Evolutionary conservation across 257 asterid genomes (phyloP).

Genomic region (Knoxia roxburghii): DNA sequence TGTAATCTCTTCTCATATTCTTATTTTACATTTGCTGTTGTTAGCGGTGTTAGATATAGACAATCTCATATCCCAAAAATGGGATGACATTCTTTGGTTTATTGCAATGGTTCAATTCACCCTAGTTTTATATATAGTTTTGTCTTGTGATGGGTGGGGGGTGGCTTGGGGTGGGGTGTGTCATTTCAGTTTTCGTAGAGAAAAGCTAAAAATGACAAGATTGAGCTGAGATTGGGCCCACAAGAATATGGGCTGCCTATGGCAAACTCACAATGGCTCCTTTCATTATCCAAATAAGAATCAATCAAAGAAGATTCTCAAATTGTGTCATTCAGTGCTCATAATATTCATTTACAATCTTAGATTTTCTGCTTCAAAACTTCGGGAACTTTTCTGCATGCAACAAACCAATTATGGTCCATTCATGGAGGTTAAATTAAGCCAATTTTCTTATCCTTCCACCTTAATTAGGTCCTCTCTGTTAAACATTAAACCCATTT

Average conservation of each 20-base stretch:
- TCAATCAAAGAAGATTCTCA: too few species aligned
- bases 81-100: too few species aligned
- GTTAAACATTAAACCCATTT: constrained; percentile 2
- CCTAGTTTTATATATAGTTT: too few species aligned
- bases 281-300: not conserved
- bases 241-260: constrained; percentile 3
- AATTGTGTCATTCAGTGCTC: too few species aligned
- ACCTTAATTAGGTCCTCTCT: constrained; percentile 28
- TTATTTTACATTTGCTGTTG: too few species aligned
- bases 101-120: too few species aligned
- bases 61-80: too few species aligned
- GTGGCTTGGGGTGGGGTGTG: too few species aligned
- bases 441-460: constrained; percentile 37
- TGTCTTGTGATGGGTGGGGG: too few species aligned
- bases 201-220: not conserved
- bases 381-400: not conserved
- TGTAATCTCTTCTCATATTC: too few species aligned
- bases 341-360: not conserved
- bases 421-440: constrained; percentile 61
- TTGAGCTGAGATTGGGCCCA: not conserved
- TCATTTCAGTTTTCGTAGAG: too few species aligned
- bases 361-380: not conserved
- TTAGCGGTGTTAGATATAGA: too few species aligned
- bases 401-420: constrained; percentile 27
- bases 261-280: not conserved